Evolutionary conservation across 75 land plant species (phyloP).

Genomic region (Pinus tabuliformis): DNA sequence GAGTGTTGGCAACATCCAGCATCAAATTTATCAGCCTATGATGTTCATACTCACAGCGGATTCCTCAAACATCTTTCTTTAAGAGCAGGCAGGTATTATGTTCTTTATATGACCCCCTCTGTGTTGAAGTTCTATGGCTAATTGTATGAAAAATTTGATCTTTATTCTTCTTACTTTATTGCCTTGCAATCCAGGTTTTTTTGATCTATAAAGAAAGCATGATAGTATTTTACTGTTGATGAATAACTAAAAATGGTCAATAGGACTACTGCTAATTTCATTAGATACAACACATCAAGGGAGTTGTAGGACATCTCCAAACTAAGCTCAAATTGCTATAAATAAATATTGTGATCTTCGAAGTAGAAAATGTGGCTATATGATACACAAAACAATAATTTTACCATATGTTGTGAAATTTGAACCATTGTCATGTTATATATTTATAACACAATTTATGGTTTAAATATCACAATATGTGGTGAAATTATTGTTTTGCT

Average conservation of each 20-base stretch:
- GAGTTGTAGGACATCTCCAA: too few species aligned
- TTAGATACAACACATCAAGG: not conserved
- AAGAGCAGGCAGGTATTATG: constrained; percentile 78
- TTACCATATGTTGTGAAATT: too few species aligned
- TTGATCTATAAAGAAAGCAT: not conserved
- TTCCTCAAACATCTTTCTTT: constrained; percentile 87
- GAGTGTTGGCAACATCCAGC: constrained; percentile 58
- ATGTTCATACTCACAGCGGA: constrained; percentile 71
- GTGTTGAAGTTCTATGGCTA: not conserved
- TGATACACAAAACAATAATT: too few species aligned
- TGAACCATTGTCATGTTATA: too few species aligned
- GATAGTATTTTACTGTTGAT: not conserved
- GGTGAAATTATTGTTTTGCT: too few species aligned
- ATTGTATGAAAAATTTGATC: not conserved
- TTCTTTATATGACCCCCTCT: not conserved
- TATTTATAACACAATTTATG: too few species aligned
- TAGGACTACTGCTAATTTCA: not conserved
- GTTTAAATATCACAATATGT: too few species aligned
- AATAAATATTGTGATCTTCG: too few species aligned
- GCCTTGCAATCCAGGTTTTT: not conserved
- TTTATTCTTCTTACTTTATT: not conserved
- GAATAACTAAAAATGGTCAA: too few species aligned
- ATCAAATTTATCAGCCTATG: constrained; percentile 68
- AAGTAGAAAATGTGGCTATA: too few species aligned
- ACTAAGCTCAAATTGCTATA: too few species aligned